A percentile compares a stretch with the other conserved stretches of the same genome.
Evolutionary conservation across 345 rosid species (phyloP).

Genomic region (Cochlearia excelsa): DNA sequence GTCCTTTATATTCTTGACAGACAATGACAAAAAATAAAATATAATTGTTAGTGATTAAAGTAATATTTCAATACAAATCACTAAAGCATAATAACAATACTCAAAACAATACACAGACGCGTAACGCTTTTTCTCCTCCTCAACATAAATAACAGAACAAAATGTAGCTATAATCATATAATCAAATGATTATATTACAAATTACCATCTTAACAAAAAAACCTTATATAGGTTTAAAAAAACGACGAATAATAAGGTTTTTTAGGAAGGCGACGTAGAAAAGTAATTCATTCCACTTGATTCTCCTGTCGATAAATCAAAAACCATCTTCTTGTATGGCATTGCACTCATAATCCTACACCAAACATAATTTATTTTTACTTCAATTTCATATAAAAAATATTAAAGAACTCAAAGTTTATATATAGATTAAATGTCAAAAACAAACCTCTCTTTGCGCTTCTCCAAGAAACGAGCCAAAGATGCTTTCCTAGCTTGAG

Average conservation of each 20-base stretch:
- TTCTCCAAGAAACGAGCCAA: slow-evolving; percentile 95
- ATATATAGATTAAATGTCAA: not conserved
- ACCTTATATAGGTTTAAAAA: not conserved
- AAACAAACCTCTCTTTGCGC: slow-evolving; percentile 80
- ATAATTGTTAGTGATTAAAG: too few species aligned
- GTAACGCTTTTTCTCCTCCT: slow-evolving; percentile 16
- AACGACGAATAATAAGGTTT: not conserved
- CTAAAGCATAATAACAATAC: slow-evolving; percentile 12
- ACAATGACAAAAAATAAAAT: too few species aligned
- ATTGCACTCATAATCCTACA: slow-evolving; percentile 55
- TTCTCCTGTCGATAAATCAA: slow-evolving; percentile 35
- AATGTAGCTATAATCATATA: slow-evolving; percentile 29
- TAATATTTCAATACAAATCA: not conserved
- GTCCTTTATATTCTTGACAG: too few species aligned
- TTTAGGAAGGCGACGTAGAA: slow-evolving; percentile 30
- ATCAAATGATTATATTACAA: slow-evolving; percentile 17
- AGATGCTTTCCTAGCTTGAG: slow-evolving; percentile 93
- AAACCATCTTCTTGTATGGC: slow-evolving; percentile 57
- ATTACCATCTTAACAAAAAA: slow-evolving; percentile 20
- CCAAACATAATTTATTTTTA: slow-evolving; percentile 4
- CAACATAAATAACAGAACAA: not conserved
- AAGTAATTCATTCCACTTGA: slow-evolving; percentile 36
- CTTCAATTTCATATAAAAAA: not conserved
- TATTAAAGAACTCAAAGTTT: not conserved
- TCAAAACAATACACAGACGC: slow-evolving; percentile 10